phyloP scores from a whole-genome alignment of 768 basidiomycete genomes.

The Heimioporus sp. region DNA sequence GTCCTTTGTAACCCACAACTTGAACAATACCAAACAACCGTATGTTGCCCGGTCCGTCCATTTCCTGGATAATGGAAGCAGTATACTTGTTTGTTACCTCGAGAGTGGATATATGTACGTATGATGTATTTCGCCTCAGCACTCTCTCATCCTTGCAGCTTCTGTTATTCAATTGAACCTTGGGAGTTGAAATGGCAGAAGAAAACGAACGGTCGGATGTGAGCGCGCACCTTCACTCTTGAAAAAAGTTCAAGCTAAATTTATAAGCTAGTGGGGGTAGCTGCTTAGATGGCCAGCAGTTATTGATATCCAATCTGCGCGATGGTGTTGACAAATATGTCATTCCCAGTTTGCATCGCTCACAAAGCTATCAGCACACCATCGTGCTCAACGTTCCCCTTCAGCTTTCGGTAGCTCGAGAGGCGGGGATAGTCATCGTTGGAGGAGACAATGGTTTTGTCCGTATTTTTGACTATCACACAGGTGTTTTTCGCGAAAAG shows the following conservation, averaged over 20 bases:
- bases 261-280: neutral
- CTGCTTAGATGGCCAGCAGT: neutral
- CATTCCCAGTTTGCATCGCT: neutral
- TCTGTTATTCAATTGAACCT: neutral
- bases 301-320: slow-evolving; percentile 5
- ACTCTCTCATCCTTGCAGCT: neutral
- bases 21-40: neutral
- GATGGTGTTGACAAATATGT: slow-evolving; percentile 6
- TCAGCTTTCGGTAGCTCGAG: slow-evolving; percentile 3
- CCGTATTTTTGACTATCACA: neutral
- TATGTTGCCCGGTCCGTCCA: neutral
- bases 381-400: slow-evolving; percentile 6
- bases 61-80: slow-evolving; percentile 1
- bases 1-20: neutral
- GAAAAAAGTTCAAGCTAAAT: neutral
- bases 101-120: slow-evolving; percentile 3
- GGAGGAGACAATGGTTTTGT: slow-evolving; percentile 9
- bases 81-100: slow-evolving; percentile 1
- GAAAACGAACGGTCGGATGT: neutral
- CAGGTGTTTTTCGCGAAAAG: neutral
- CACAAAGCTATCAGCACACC: neutral
- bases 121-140: too few species aligned
- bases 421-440: neutral
- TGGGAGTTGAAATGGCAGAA: slow-evolving; percentile 10
- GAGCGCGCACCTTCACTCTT: neutral